Evolutionary conservation across 2,329 filamentous ascomycete genomes (phyloP).

Genomic region (Zymoseptoria passerinii): DNA sequence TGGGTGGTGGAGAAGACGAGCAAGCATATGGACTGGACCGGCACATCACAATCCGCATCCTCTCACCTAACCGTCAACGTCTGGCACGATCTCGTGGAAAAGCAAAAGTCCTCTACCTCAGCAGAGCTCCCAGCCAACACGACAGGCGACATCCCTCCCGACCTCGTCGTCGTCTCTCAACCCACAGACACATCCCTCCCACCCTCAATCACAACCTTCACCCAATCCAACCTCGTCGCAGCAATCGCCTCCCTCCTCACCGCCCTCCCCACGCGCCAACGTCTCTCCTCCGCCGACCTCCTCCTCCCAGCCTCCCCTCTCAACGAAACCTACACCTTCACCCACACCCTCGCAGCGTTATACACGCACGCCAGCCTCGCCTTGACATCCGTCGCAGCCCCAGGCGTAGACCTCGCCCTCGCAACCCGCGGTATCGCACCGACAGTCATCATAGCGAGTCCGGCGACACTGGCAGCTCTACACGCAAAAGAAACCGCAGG

Average conservation of each 20-base stretch:
- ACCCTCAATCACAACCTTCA: constrained; percentile 72
- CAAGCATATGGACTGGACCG: constrained; percentile 91
- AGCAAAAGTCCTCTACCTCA: constrained; percentile 51
- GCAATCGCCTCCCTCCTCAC: constrained; percentile 70
- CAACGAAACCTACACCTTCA: constrained; percentile 68
- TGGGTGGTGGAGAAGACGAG: constrained; percentile 92
- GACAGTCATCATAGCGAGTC: constrained; percentile 72
- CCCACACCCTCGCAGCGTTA: constrained; percentile 71
- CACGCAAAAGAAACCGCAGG: constrained; percentile 53
- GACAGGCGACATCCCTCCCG: constrained; percentile 42
- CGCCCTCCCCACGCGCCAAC: constrained; percentile 65
- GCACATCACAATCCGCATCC: constrained; percentile 68
- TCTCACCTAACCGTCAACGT: constrained; percentile 73
- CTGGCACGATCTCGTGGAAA: constrained; percentile 82
- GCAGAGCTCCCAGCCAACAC: constrained; percentile 57
- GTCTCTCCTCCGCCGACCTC: constrained; percentile 65
- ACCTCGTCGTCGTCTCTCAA: constrained; percentile 59
- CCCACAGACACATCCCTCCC: constrained; percentile 39
- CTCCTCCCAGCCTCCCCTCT: constrained; percentile 80
- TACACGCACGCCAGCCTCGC: constrained; percentile 79
- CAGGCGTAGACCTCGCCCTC: constrained; percentile 60
- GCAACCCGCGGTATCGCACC: constrained; percentile 69
- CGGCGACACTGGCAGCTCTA: constrained; percentile 61
- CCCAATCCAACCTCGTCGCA: constrained; percentile 78
- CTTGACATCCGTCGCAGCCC: constrained; percentile 77